phyloP scores from a whole-genome alignment of 139 green algal genomes.

The Chlamydomonas sphaeroides region DNA sequence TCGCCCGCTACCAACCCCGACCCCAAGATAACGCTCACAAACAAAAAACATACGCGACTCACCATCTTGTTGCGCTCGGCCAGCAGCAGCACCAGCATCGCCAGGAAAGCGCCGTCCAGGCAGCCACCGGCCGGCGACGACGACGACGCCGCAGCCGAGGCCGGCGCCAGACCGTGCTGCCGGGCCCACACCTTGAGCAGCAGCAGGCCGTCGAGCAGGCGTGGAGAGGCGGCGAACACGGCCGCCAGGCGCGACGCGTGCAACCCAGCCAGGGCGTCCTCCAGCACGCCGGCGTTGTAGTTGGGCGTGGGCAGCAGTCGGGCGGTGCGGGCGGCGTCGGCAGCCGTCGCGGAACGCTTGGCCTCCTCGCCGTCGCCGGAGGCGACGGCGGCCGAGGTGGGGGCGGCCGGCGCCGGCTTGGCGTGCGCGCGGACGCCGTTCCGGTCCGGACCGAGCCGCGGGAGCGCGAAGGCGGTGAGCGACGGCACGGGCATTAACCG shows the following conservation, averaged over 20 bases:
- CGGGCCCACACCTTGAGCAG: constrained; percentile 81
- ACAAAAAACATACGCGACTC: too few relatives aligned
- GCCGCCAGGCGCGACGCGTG: constrained; percentile 43
- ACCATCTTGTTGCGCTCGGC: constrained; percentile 59
- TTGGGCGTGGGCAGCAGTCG: constrained; percentile 65
- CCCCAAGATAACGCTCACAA: too few relatives aligned
- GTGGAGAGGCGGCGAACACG: constrained; percentile 27
- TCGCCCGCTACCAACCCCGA: too few relatives aligned
- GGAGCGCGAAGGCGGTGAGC: constrained; percentile 53
- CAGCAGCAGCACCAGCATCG: constrained; percentile 69
- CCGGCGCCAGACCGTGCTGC: constrained; percentile 51
- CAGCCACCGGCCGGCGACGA: constrained; percentile 46
- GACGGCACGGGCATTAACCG: constrained; percentile 51
- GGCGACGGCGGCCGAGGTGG: not conserved
- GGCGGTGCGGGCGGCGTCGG: not conserved
- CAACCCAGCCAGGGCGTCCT: constrained; percentile 61
- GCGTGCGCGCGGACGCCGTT: constrained; percentile 45
- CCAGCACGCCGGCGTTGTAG: constrained; percentile 77
- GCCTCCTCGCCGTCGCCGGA: not conserved
- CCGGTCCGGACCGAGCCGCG: constrained; percentile 63
- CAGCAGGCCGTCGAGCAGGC: constrained; percentile 62
- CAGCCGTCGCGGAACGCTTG: not conserved
- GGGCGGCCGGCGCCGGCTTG: constrained; percentile 7
- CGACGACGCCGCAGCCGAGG: not conserved
- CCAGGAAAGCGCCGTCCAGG: constrained; percentile 62